Conservation (phyloP, 2,329 filamentous ascomycete genomes). For the Emmonsiellopsis sp. region DNA sequence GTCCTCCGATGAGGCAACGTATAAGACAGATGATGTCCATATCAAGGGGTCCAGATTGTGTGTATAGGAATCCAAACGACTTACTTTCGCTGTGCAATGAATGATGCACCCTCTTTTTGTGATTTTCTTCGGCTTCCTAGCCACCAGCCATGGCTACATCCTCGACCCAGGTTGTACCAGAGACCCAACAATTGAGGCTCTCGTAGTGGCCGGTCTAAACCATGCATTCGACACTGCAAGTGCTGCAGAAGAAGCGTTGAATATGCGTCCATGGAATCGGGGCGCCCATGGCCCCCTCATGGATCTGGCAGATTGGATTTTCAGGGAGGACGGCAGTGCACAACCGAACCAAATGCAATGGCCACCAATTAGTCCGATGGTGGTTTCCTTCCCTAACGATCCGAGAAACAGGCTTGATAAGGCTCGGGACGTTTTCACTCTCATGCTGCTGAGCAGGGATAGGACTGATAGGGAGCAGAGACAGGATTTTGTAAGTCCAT, state of each 20-base stretch:
- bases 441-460: background rate
- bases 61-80: no score
- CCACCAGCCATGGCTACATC: background rate
- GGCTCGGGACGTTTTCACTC: background rate
- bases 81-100: no score
- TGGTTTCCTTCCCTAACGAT: no score
- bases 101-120: background rate
- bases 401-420: background rate
- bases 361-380: no score
- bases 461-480: background rate
- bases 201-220: background rate
- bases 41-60: no score
- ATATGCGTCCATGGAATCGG: background rate
- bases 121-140: background rate
- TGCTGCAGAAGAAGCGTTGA: background rate
- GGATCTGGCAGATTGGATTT: background rate
- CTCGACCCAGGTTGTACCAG: background rate
- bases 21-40: no score
- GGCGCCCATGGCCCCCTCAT: background rate
- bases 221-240: background rate
- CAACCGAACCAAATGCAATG: no score
- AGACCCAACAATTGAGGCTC: background rate
- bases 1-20: no score
- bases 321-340: background rate
- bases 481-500: background rate